Percentiles rank a stretch among this genome's conserved stretches.
phyloP scores from a whole-genome alignment of 768 basidiomycete species.

The Boletus tomentosulus region DNA sequence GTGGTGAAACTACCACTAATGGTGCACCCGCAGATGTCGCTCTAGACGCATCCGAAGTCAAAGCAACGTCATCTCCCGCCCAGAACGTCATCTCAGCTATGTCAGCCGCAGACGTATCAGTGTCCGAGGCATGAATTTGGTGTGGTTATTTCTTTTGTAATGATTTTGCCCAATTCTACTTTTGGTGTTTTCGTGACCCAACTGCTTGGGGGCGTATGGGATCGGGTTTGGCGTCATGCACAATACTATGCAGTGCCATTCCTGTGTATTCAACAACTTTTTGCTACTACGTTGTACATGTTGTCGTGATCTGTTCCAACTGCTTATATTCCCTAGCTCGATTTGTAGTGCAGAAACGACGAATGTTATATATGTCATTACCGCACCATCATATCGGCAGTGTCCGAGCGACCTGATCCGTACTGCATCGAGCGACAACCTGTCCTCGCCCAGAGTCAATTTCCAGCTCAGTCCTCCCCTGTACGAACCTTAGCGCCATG shows the following conservation, averaged over 20 bases:
- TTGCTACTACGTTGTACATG: slow-evolving; percentile 28
- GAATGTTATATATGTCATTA: slow-evolving; percentile 4
- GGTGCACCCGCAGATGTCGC: slow-evolving; percentile 21
- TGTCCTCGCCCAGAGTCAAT: too few species aligned
- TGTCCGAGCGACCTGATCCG: neutral
- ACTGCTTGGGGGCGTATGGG: slow-evolving; percentile 5
- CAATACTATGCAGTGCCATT: slow-evolving; percentile 21
- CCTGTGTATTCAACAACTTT: slow-evolving; percentile 17
- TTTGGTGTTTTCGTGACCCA: slow-evolving; percentile 14
- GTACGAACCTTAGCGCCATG: too few species aligned
- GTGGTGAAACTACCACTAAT: slow-evolving; percentile 25
- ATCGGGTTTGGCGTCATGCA: slow-evolving; percentile 16
- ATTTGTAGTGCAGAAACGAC: slow-evolving; percentile 18
- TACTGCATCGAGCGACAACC: too few species aligned
- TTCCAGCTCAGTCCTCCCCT: too few species aligned
- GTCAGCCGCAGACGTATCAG: slow-evolving; percentile 36
- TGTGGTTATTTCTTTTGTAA: slow-evolving; percentile 9
- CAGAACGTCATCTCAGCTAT: slow-evolving; percentile 30
- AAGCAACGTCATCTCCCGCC: slow-evolving; percentile 16
- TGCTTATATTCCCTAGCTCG: slow-evolving; percentile 23
- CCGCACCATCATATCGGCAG: neutral
- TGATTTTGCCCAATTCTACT: slow-evolving; percentile 8
- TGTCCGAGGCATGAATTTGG: slow-evolving; percentile 36
- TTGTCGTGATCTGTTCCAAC: slow-evolving; percentile 22
- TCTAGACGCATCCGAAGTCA: slow-evolving; percentile 18